Base-by-base conservation (phyloP, 176 grass and related monocot species). In the Eleusine indica region DNA sequence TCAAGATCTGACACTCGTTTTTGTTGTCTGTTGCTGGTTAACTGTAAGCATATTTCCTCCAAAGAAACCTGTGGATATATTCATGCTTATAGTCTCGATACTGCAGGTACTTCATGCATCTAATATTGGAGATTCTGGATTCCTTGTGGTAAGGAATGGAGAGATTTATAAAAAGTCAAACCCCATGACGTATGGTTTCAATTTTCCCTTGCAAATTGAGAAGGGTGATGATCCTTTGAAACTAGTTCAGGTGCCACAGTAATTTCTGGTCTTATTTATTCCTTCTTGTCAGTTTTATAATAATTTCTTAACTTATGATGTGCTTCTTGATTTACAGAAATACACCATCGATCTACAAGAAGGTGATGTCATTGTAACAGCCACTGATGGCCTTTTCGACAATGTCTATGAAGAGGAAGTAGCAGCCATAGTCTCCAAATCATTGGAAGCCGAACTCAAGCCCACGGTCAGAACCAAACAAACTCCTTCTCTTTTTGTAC, bases 131-230 rank as follows among this genome's bases (percentile, higher is more conserved):
- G 96, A 99, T 81, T 99, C 96, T 57, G 96, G 93, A 80, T 96
- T 99, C 52, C 25, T 99, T 25, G 87, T 96, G 80, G 92, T 99
- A 81, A 99, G 93, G 84, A 91, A 96, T 76, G 91, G 91, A 37
- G 63, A 80, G 41, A 64, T 99, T 48, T 92, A 91, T 65, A 87
- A 74, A 71, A 95, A 86, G 80, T 94, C 96, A 52, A 99, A 85
- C 5, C 89, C 96, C 0, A 99, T 99, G 96, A 92, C 94, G 30
- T 99, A 96, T 37, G 96, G 96, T 64, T 99, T 99, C 74, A 99
- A 99, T 90, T 99, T 99, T 61, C 96, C 96, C 7, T 76, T 99
- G 76, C 96, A 99, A 83, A 99, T 99, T 46, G 96, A 99, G 65
- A 96, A 91, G 80, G 96, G 96, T 0, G 96, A 96, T 15, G 89